These are phyloP conservation scores for Aureoboletus auriporus DNA, from an alignment of 768 basidiomycete genomes.

Conservation along the genomic window DNA sequence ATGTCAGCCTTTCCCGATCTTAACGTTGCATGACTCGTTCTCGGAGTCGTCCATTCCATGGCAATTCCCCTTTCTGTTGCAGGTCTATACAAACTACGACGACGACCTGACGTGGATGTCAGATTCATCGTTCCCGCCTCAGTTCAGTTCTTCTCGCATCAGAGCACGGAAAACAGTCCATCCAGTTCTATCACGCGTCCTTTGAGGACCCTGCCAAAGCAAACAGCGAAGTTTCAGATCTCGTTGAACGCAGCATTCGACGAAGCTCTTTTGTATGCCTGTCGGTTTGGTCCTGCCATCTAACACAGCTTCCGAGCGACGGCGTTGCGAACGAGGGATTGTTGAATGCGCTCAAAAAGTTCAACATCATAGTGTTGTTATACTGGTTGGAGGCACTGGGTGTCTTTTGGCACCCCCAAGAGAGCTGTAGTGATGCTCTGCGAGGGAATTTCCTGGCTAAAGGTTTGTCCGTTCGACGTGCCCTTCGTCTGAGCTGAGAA, in stretches of 20 bases:
- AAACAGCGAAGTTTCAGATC: slow-evolving; percentile 12
- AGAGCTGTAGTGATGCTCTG: slow-evolving; percentile 10
- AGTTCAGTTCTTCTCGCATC: slow-evolving; percentile 12
- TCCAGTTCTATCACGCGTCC: slow-evolving; percentile 20
- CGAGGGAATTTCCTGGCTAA: slow-evolving; percentile 7
- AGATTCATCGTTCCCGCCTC: slow-evolving; percentile 17
- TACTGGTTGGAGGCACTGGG: slow-evolving; percentile 15
- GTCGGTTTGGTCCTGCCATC: slow-evolving; percentile 19
- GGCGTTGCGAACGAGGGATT: slow-evolving; percentile 8
- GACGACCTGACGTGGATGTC: slow-evolving; percentile 11
- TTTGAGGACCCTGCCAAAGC: slow-evolving; percentile 14
- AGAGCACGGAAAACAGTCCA: slow-evolving; percentile 8
- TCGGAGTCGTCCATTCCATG: slow-evolving; percentile 16
- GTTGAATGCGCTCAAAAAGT: slow-evolving; percentile 5
- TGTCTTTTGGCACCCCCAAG: slow-evolving; percentile 8
- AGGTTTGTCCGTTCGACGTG: not conserved
- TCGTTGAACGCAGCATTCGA: slow-evolving; percentile 10
- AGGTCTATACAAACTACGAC: slow-evolving; percentile 7
- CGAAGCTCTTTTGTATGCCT: slow-evolving; percentile 13
- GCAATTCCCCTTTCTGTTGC: slow-evolving; percentile 12
- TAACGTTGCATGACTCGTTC: slow-evolving; percentile 14
- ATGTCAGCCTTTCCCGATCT: slow-evolving; percentile 13
- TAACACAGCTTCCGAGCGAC: slow-evolving; percentile 8
- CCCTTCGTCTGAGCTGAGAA: not conserved
- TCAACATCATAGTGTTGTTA: slow-evolving; percentile 8